phyloP scores from a whole-genome alignment of 495 filamentous ascomycete genomes.

The Amniculicola lignicola region DNA sequence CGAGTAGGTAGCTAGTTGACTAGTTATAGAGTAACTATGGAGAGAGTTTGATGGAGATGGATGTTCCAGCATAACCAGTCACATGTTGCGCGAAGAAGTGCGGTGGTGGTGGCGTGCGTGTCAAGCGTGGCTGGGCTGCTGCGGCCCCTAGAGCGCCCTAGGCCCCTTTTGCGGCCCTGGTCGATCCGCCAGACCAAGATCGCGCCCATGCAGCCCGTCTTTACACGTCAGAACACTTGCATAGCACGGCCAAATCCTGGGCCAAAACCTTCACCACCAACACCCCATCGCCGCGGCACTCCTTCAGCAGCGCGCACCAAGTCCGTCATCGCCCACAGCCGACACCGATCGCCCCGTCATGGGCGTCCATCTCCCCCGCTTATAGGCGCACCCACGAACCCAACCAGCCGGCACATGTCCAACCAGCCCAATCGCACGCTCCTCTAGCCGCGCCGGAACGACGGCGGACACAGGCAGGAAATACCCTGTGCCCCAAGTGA shows the following conservation, averaged over 20 bases:
- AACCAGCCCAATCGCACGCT: conserved; percentile 20
- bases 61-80: no score
- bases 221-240: conserved; percentile 34
- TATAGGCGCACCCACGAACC: conserved; percentile 27
- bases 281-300: conserved; percentile 2
- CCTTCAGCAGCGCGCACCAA: background rate
- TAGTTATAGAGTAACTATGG: no score
- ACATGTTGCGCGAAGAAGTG: no score
- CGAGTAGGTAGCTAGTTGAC: no score
- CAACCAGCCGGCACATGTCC: conserved; percentile 25
- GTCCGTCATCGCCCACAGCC: no score
- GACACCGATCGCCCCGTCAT: no score
- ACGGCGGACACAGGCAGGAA: conserved; percentile 16
- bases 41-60: no score
- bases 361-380: conserved; percentile 22
- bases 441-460: conserved; percentile 25
- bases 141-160: no score
- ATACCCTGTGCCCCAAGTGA: conserved; percentile 3
- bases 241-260: conserved; percentile 6
- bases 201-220: conserved; percentile 15
- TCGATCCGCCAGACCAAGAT: background rate
- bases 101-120: no score
- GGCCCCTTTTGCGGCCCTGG: no score
- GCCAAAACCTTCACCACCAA: background rate
- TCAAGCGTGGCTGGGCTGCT: no score